These are phyloP conservation scores for Malus orientalis DNA, from an alignment of 306 rosid species.

Conservation along the genomic window DNA sequence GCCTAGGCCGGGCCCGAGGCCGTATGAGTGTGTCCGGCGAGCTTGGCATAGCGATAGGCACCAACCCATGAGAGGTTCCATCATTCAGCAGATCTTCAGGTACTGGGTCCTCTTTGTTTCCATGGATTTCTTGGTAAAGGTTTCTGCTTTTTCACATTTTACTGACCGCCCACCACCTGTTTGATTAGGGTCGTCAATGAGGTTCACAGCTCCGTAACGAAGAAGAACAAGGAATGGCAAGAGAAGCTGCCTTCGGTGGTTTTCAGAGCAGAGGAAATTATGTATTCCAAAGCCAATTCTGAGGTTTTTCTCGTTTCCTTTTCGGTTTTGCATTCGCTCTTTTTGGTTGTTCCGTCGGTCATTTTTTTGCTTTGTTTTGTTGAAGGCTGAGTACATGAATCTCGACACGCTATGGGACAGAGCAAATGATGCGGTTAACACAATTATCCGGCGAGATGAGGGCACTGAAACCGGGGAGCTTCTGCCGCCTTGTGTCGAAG, in stretches of 20 bases:
- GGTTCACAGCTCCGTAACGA: conserved; percentile 61
- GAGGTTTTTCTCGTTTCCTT: conserved; percentile 45
- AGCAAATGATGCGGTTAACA: conserved; percentile 90
- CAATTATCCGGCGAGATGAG: conserved; percentile 90
- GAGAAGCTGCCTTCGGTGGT: conserved; percentile 87
- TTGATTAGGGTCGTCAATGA: conserved; percentile 87
- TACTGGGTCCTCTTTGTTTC: conserved; percentile 35
- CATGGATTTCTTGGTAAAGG: background rate
- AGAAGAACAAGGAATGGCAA: conserved; percentile 92
- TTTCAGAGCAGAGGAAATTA: conserved; percentile 90
- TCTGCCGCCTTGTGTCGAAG: conserved; percentile 98
- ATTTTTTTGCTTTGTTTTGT: conserved; percentile 26
- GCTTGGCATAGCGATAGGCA: conserved; percentile 99
- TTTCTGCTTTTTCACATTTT: conserved; percentile 29
- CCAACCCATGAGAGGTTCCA: conserved; percentile 79
- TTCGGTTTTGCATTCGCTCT: conserved; percentile 6
- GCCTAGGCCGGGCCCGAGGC: conserved; percentile 99
- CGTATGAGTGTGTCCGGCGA: conserved; percentile 93
- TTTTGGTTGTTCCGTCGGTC: conserved; percentile 3
- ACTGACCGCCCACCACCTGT: conserved; percentile 59
- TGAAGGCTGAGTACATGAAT: conserved; percentile 73
- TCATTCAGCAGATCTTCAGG: conserved; percentile 97
- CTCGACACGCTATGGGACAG: conserved; percentile 86
- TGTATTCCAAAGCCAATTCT: conserved; percentile 97
- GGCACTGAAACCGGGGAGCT: conserved; percentile 75